A percentile compares a stretch with the other conserved stretches of the same genome.
Conservation (phyloP, 2,329 filamentous ascomycete species). For the Trichoderma sp. region DNA sequence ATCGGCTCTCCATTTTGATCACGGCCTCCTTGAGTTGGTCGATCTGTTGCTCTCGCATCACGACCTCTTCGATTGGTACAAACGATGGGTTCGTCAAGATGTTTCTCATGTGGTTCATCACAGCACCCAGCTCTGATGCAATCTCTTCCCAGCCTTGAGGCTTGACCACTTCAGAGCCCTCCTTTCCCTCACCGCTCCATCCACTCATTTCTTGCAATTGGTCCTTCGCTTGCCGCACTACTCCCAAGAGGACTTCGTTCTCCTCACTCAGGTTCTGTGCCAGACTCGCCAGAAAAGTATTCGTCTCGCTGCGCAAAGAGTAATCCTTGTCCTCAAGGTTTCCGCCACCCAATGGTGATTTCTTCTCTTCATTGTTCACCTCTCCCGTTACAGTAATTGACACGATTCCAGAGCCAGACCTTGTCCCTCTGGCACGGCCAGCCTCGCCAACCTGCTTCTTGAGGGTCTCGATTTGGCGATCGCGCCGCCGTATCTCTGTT, state of each 20-base stretch:
- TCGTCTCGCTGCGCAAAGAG: constrained; percentile 81
- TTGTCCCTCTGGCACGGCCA: constrained; percentile 58
- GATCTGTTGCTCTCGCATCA: constrained; percentile 90
- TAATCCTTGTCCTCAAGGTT: constrained; percentile 48
- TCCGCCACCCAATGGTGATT: constrained; percentile 29
- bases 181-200: constrained; percentile 41
- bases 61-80: constrained; percentile 90
- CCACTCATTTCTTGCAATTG: constrained; percentile 70
- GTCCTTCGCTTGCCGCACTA: constrained; percentile 69
- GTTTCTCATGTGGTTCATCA: constrained; percentile 76
- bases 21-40: constrained; percentile 76
- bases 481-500: constrained; percentile 86
- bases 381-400: constrained; percentile 59
- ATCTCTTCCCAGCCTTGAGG: constrained; percentile 61
- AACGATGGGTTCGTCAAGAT: constrained; percentile 95
- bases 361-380: constrained; percentile 45
- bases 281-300: constrained; percentile 82
- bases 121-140: constrained; percentile 68
- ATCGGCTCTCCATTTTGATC: constrained; percentile 89
- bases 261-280: constrained; percentile 85
- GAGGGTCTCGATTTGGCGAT: constrained; percentile 81
- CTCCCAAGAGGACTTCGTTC: constrained; percentile 75
- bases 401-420: constrained; percentile 53
- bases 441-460: constrained; percentile 82
- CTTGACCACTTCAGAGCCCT: constrained; percentile 33